phyloP scores from a whole-genome alignment of 2,329 filamentous ascomycete genomes.

The Talaromyces sp. region DNA sequence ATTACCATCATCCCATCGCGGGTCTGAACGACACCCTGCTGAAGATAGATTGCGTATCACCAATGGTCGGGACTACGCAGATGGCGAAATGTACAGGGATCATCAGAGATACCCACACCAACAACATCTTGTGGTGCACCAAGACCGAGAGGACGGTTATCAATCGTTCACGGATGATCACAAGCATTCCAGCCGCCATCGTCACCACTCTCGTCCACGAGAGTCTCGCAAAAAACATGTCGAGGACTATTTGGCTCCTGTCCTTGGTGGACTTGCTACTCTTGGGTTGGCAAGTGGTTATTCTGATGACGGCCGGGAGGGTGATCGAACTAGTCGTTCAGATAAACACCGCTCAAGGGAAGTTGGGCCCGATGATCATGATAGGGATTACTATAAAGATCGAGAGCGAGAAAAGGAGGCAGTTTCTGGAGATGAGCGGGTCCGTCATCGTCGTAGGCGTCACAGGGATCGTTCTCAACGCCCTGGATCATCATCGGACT shows the following conservation, averaged over 20 bases:
- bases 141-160: slow-evolving; percentile 45
- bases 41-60: slow-evolving; percentile 27
- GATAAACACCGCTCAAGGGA: slow-evolving; percentile 27
- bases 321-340: slow-evolving; percentile 25
- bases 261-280: slow-evolving; percentile 34
- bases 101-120: slow-evolving; percentile 41
- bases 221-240: slow-evolving; percentile 21
- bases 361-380: slow-evolving; percentile 21
- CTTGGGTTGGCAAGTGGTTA: slow-evolving; percentile 37
- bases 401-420: slow-evolving; percentile 20
- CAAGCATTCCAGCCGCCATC: slow-evolving; percentile 38
- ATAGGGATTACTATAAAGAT: slow-evolving; percentile 11
- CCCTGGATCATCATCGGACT: slow-evolving; percentile 21
- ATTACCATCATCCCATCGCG: slow-evolving; percentile 39
- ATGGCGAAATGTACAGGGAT: slow-evolving; percentile 35
- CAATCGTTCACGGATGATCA: slow-evolving; percentile 43
- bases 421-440: slow-evolving; percentile 21
- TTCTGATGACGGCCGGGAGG: slow-evolving; percentile 30
- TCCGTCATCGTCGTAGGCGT: slow-evolving; percentile 21
- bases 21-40: slow-evolving; percentile 36
- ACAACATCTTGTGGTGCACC: slow-evolving; percentile 47
- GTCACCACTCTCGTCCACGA: slow-evolving; percentile 12
- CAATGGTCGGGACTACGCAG: slow-evolving; percentile 20
- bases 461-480: slow-evolving; percentile 24
- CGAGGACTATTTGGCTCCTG: slow-evolving; percentile 19